Base-by-base conservation (phyloP, 805 yeast genomes). In the Candida peoriensis region DNA sequence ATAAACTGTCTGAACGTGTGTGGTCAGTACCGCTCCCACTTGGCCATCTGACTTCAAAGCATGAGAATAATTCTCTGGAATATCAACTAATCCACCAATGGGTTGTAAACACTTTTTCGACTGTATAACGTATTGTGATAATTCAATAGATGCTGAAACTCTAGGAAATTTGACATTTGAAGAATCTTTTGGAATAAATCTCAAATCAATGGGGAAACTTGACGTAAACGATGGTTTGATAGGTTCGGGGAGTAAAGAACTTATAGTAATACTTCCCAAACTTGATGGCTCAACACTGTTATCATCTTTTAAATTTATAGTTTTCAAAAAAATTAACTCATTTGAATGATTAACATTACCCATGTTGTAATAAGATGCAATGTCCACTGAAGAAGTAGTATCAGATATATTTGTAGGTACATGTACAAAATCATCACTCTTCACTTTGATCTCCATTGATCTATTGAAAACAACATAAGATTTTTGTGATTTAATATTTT, bases 391-490 rank as follows among this genome's bases (percentile, higher is more conserved):
- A 8, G 24, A n/a, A 2, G 33, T 12, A 7, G 31, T 28, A n/a
- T 39, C 38, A 3, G 29, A 11, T 18, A 44, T 31, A 18, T 36
- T 38, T 4, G 43, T 35, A 6, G 47, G 47, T 4, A 37, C 9
- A 4, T 37, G 36, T 3, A 18, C 26, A 22, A 29, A 22, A 3
- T 16, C 12, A 11, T 25, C 24, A 2, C 20, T 13, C 6, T 34
- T 16, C 4, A 48, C 46, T 18, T 37, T 39, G 24, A 48, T 38
- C 30, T 46, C 48, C 39, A 42, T 22, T 1, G 45, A 36, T 36
- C 53, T 37, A 3, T 41, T 33, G 30, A 48, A 41, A 15, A 48
- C 36, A 2, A 44, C 42, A 26, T 36, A 44, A 4, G 46, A 43
- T 15, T 36, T 37, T 14, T 26, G 24, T 3, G 37, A 37, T 4